phyloP scores from a whole-genome alignment of 352 stramenopile species.

The Plasmopara viticola region DNA sequence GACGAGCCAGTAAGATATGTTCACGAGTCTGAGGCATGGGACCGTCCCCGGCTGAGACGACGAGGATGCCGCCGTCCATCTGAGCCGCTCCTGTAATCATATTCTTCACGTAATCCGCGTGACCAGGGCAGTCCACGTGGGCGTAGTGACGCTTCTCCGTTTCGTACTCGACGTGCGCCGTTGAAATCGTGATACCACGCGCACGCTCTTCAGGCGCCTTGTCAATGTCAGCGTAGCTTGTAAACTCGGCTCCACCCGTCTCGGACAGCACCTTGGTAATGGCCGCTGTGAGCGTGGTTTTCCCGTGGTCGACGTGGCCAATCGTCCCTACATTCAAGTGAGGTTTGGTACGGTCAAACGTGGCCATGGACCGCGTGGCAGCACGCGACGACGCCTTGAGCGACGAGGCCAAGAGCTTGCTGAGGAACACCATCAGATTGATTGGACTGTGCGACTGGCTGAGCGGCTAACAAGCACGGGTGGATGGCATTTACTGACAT shows the following conservation, averaged over 20 bases:
- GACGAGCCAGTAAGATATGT: constrained; percentile 94
- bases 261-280: constrained; percentile 91
- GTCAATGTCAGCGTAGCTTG: constrained; percentile 93
- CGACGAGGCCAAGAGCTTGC: constrained; percentile 22
- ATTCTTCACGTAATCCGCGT: constrained; percentile 88
- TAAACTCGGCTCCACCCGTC: constrained; percentile 71
- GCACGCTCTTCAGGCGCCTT: constrained; percentile 84
- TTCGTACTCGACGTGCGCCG: constrained; percentile 27
- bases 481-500: constrained; percentile 5
- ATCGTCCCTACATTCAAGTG: constrained; percentile 99
- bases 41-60: constrained; percentile 83
- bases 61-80: constrained; percentile 92
- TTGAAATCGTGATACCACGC: constrained; percentile 30
- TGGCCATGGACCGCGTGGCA: constrained; percentile 28
- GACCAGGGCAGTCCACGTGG: constrained; percentile 95
- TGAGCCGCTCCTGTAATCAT: constrained; percentile 97
- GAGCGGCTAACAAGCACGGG: constrained; percentile 10
- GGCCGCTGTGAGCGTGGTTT: constrained; percentile 95
- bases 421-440: constrained; percentile 23
- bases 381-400: constrained; percentile 7
- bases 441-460: constrained; percentile 11
- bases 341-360: constrained; percentile 89
- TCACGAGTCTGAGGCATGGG: constrained; percentile 90
- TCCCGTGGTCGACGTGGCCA: constrained; percentile 96
- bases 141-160: constrained; percentile 40